Conservation (phyloP, 805 yeast species). For the Debaryomyces hansenii region DNA sequence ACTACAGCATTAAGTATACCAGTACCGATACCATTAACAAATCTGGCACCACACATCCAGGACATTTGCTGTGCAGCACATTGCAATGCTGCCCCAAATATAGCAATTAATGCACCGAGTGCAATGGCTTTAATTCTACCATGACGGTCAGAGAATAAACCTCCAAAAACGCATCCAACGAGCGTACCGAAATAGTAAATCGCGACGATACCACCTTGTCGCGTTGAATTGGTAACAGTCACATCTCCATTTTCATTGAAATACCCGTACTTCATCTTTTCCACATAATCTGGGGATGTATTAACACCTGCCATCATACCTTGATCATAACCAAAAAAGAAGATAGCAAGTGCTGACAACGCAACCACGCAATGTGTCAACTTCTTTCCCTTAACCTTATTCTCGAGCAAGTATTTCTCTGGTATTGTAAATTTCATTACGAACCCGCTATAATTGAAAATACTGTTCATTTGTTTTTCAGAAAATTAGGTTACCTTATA, state of each 20-base stretch:
- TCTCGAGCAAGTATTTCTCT: conserved; percentile 6
- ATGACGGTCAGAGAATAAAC: background rate
- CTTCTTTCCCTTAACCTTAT: conserved; percentile 1
- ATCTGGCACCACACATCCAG: conserved; percentile 35
- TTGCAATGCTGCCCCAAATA: conserved; percentile 21
- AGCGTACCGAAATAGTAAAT: conserved; percentile 30
- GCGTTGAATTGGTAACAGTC: conserved; percentile 18
- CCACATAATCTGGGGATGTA: conserved; percentile 25
- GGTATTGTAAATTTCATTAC: background rate
- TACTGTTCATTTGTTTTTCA: too few species aligned
- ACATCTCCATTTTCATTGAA: conserved; percentile 9
- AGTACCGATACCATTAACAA: conserved; percentile 66
- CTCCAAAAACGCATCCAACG: conserved; percentile 14
- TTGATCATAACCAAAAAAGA: conserved; percentile 45
- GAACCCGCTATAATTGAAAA: too few species aligned
- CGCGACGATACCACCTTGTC: conserved; percentile 30
- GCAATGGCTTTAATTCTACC: conserved; percentile 21
- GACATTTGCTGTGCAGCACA: conserved; percentile 13
- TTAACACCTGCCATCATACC: conserved; percentile 42
- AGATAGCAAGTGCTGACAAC: conserved; percentile 15
- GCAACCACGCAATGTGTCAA: conserved; percentile 5
- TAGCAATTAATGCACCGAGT: conserved; percentile 3
- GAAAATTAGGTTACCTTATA: too few species aligned
- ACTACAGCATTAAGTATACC: conserved; percentile 71
- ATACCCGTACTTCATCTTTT: conserved; percentile 18